These are phyloP conservation scores for Dothideomycetidae sp. DNA, from an alignment of 2,329 filamentous ascomycete species.

Conservation along the genomic window DNA sequence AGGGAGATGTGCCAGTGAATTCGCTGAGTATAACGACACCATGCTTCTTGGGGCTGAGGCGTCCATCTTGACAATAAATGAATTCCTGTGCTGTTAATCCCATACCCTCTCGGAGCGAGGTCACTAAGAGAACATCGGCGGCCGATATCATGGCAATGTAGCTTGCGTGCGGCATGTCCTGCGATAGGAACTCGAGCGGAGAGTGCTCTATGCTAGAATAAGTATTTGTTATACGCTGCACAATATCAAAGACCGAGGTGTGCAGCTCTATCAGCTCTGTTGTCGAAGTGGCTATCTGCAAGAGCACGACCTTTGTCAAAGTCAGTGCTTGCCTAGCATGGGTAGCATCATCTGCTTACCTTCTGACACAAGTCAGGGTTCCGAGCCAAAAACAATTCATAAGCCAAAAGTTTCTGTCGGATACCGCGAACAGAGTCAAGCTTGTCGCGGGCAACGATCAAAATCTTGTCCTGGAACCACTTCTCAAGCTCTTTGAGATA, in stretches of 20 bases:
- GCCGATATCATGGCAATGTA: conserved; percentile 85
- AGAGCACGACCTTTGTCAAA: conserved; percentile 55
- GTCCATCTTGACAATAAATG: conserved; percentile 80
- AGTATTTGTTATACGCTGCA: conserved; percentile 81
- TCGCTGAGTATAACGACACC: conserved; percentile 86
- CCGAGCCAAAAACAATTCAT: conserved; percentile 86
- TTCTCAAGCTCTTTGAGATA: conserved; percentile 73
- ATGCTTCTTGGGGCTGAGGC: conserved; percentile 61
- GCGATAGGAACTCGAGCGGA: conserved; percentile 83
- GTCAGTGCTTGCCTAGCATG: conserved; percentile 6
- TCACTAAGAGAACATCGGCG: conserved; percentile 86
- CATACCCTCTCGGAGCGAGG: conserved; percentile 92
- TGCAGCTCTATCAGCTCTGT: conserved; percentile 80
- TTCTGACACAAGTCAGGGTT: conserved; percentile 80
- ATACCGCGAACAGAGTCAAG: conserved; percentile 86
- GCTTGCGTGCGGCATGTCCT: conserved; percentile 84
- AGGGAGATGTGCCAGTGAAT: conserved; percentile 79
- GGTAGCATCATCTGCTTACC: conserved; percentile 23
- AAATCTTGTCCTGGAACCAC: conserved; percentile 71
- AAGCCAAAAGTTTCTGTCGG: conserved; percentile 81
- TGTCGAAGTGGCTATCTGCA: conserved; percentile 85
- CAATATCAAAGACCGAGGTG: conserved; percentile 80
- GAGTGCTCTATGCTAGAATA: conserved; percentile 87
- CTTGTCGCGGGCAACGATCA: conserved; percentile 90
- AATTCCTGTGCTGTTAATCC: conserved; percentile 93